Conservation (phyloP, 805 yeast genomes). For the Ogataea dorogensis region DNA sequence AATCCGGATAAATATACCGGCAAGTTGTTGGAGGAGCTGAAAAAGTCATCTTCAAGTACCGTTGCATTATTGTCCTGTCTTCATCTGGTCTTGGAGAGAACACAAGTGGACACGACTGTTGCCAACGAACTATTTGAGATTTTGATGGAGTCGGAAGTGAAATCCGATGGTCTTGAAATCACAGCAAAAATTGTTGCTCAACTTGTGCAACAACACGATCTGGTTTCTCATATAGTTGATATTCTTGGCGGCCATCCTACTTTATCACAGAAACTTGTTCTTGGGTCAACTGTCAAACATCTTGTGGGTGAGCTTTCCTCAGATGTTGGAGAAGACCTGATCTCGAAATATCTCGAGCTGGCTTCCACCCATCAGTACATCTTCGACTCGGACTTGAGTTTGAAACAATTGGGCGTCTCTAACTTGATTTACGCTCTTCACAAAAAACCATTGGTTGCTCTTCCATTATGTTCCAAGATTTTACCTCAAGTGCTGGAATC, state of each 20-base stretch:
- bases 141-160: constrained; percentile 8
- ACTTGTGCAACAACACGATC: constrained; percentile 28
- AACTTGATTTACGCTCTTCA: constrained; percentile 60
- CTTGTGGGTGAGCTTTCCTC: constrained; percentile 20
- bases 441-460: constrained; percentile 48
- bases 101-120: constrained; percentile 7
- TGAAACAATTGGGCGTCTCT: constrained; percentile 59
- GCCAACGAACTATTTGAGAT: constrained; percentile 13
- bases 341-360: constrained; percentile 25
- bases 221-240: constrained; percentile 19
- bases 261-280: constrained; percentile 21
- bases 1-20: constrained; percentile 41
- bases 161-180: constrained; percentile 6
- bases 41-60: neutral
- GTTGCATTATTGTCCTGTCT: constrained; percentile 13
- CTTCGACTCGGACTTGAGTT: constrained; percentile 44
- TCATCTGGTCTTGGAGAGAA: constrained; percentile 11
- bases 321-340: constrained; percentile 8
- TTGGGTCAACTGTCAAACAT: constrained; percentile 32
- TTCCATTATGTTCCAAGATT: constrained; percentile 44
- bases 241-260: constrained; percentile 13
- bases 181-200: constrained; percentile 22
- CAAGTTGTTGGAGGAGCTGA: constrained; percentile 32
- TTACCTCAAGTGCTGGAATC: constrained; percentile 49
- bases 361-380: constrained; percentile 25